A percentile compares a stretch with the other conserved stretches of the same genome.
Evolutionary conservation across 1,284 basidiomycete genomes (phyloP).

Genomic region (Trametes polyzona): DNA sequence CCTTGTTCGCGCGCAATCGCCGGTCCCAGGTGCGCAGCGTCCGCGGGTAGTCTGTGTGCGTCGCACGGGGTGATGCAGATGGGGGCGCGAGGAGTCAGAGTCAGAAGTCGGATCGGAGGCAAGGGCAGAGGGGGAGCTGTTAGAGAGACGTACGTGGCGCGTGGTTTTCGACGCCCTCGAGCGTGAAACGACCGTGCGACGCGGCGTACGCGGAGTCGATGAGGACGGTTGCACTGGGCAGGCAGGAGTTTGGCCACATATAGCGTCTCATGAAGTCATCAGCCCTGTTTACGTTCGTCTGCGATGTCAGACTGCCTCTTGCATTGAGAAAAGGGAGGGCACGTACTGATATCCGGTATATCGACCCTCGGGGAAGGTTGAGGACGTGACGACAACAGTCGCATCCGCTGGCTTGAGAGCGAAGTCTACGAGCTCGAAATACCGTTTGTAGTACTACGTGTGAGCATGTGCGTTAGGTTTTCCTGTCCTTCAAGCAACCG

Average conservation of each 20-base stretch:
- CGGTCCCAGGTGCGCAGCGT: slow-evolving; percentile 89
- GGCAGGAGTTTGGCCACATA: slow-evolving; percentile 91
- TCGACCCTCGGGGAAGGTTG: slow-evolving; percentile 84
- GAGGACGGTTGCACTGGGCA: slow-evolving; percentile 80
- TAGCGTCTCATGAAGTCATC: slow-evolving; percentile 91
- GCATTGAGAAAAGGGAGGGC: neutral
- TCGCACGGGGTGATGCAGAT: neutral
- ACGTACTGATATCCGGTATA: slow-evolving; percentile 70
- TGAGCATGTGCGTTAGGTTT: neutral
- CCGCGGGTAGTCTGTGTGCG: slow-evolving; percentile 73
- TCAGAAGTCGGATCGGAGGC: too few species aligned
- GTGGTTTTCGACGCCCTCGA: slow-evolving; percentile 88
- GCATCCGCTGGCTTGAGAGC: slow-evolving; percentile 75
- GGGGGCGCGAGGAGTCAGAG: neutral
- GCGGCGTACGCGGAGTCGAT: slow-evolving; percentile 68
- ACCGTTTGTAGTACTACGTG: slow-evolving; percentile 59
- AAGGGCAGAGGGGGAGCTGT: neutral
- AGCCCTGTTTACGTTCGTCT: slow-evolving; percentile 45
- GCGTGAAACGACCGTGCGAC: slow-evolving; percentile 75
- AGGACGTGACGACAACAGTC: slow-evolving; percentile 76
- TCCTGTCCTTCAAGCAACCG: too few species aligned
- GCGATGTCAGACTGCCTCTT: neutral
- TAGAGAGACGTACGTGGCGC: slow-evolving; percentile 63
- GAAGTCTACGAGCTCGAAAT: slow-evolving; percentile 83
- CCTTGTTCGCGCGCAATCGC: slow-evolving; percentile 68